A percentile compares a stretch with the other conserved stretches of the same genome.
phyloP scores from a whole-genome alignment of 2,329 filamentous ascomycete species.

The Penicillium sclerotigenum region DNA sequence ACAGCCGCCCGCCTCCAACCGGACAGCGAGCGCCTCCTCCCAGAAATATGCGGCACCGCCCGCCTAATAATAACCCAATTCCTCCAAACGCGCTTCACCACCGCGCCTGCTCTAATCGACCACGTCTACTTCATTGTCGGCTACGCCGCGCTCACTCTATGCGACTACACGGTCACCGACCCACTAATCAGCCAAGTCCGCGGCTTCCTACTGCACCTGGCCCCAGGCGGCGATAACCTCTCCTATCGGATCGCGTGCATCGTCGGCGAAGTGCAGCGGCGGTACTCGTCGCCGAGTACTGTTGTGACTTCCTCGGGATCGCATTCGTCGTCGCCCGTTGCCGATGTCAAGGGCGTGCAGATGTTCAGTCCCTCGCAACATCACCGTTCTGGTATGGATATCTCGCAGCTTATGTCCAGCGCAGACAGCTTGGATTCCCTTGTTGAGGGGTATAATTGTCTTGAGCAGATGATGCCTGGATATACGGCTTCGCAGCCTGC shows the following conservation, averaged over 20 bases:
- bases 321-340: slow-evolving; percentile 20
- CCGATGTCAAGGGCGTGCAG: slow-evolving; percentile 12
- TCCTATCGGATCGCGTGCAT: slow-evolving; percentile 34
- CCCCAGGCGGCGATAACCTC: slow-evolving; percentile 34
- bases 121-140: slow-evolving; percentile 35
- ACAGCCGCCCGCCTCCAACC: slow-evolving; percentile 28
- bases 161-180: slow-evolving; percentile 34
- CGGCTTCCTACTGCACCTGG: slow-evolving; percentile 32
- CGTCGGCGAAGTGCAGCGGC: slow-evolving; percentile 31
- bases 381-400: slow-evolving; percentile 16
- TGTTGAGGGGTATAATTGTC: slow-evolving; percentile 25
- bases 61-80: slow-evolving; percentile 32
- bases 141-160: slow-evolving; percentile 37
- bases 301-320: slow-evolving; percentile 1
- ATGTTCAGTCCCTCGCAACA: slow-evolving; percentile 9
- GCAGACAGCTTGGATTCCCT: slow-evolving; percentile 21
- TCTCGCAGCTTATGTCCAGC: slow-evolving; percentile 23
- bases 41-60: slow-evolving; percentile 30
- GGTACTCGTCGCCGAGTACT: slow-evolving; percentile 23
- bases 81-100: slow-evolving; percentile 28
- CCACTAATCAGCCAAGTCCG: slow-evolving; percentile 35
- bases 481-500: slow-evolving; percentile 16
- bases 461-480: slow-evolving; percentile 27
- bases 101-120: slow-evolving; percentile 33
- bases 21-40: slow-evolving; percentile 25